These are phyloP conservation scores for Aspergillus sp. DNA, from an alignment of 2,329 filamentous ascomycete genomes.

Conservation along the genomic window DNA sequence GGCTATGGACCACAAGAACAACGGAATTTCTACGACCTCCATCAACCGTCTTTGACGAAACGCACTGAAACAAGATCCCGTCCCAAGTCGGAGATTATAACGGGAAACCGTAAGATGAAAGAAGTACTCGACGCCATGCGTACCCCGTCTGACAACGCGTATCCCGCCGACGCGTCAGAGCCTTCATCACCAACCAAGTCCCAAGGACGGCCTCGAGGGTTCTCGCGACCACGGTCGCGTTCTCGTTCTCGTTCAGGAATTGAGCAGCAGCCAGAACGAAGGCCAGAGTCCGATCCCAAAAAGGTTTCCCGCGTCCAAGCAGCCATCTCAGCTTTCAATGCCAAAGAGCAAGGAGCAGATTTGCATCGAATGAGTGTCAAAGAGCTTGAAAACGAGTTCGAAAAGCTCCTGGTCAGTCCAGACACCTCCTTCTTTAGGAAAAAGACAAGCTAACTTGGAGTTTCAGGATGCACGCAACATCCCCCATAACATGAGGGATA, in stretches of 20 bases:
- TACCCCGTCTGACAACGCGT: constrained; percentile 18
- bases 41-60: constrained; percentile 40
- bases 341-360: constrained; percentile 45
- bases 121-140: constrained; percentile 26
- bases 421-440: constrained; percentile 16
- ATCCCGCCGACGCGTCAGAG: constrained; percentile 7
- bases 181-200: constrained; percentile 13
- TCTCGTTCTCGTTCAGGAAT: constrained; percentile 2
- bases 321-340: constrained; percentile 57
- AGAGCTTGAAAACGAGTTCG: constrained; percentile 57
- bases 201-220: constrained; percentile 17
- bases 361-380: constrained; percentile 42
- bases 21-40: constrained; percentile 52
- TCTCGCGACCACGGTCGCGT: constrained; percentile 30
- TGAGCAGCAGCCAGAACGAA: constrained; percentile 10
- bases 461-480: constrained; percentile 81
- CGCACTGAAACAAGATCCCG: constrained; percentile 36
- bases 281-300: constrained; percentile 30
- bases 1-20: constrained; percentile 57
- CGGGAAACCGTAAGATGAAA: constrained; percentile 35
- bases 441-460: constrained; percentile 4
- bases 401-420: constrained; percentile 50
- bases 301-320: constrained; percentile 54
- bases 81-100: constrained; percentile 47
- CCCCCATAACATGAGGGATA: constrained; percentile 84